Base-by-base conservation (phyloP, 1,139 yeast genomes). In the Yamadazyma mexicana region DNA sequence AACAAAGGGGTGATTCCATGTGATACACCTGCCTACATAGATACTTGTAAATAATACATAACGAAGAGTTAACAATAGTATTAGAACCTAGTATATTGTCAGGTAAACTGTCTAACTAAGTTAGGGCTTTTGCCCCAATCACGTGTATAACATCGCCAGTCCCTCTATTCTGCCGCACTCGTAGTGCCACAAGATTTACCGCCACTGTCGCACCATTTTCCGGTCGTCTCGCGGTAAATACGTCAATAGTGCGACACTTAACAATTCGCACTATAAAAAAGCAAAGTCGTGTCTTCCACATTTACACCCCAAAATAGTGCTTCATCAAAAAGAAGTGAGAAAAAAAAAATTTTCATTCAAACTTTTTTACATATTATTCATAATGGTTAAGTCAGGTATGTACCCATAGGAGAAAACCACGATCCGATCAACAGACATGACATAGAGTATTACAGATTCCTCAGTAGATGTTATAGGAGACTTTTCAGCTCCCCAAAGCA, bases 311-410 rank as follows among this genome's bases (percentile, higher is more conserved):
- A 11, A 24, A 24, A 8, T 24, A 17, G n/a, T 12, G 34, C 24
- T 30, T 30, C 33, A 17, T 18, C 24, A 30, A 18, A 30, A 30
- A 30, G 16, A 30, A 9, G 10, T 18, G 33, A 30, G 33, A 30
- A 18, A 40, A 37, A 20, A 45, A 48, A 48, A 47, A 44, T 47
- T 49, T 49, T 45, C 44, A 40, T 34, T 28, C 27, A 30, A 20
- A 16, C 18, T 20, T 35, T n/a, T 35, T 35, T 29, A 31, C 38
- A 35, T 38, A 37, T 34, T 39, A 39, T 40, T 54, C 56, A 70
- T 59, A 68, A 77, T 77, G 82, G 81, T 79, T 72, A 76, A 73
- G 71, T 73, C 81, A 64, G 82, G 82, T 77, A 76, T 73, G 82
- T 77, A 51, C 42, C 18, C 33, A 16, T 11, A 10, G 30, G n/a